Base-by-base conservation (phyloP, 2,329 filamentous ascomycete genomes). In the Nakataea oryzae region DNA sequence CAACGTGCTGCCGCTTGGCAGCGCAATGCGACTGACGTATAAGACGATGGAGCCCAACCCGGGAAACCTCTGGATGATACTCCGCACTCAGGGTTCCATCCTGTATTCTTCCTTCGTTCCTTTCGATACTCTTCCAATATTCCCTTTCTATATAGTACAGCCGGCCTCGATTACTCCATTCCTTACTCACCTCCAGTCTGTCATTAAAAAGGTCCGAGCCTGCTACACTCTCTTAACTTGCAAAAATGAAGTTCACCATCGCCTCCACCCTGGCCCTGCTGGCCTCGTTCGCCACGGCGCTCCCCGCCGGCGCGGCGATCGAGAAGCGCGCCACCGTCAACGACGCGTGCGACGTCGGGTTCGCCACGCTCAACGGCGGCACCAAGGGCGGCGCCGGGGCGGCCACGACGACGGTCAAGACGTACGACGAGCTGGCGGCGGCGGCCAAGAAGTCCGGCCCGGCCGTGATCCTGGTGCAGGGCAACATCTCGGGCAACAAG, bases 311-410 rank as follows among this genome's bases (percentile, higher is more conserved):
- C 6, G 24, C 55, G 11, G 13, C 24, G 11, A 14, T 41, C 54
- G 5, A 47, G 14, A 32, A 30, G 54, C 60, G 60, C 11, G 60
- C 60, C 28, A 26, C 54, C 54, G 59, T 65, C n/a, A 62, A 62
- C 9, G 66, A 67, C 12, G 61, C 64, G 28, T 65, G 64, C 29
- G 69, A 70, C 27, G 70, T 72, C 58, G 80, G 79, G 27, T 81
- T 77, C 66, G 78, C 75, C 55, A 77, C 75, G 24, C 66, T 74
- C 64, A 80, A 80, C 61, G 78, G 76, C 41, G 78, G 79, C 32
- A 85, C 82, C 7, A 84, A 76, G 8, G 83, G 82, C 61, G 82
- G 83, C 61, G 73, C 75, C 28, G 80, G 78, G n/a, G 82, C 81
- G 58, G 74, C 78, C 2, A 81, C 81, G 8, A 80, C 78, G 30